Base-by-base conservation (phyloP, 805 yeast species). In the Monosporozyma siamensis region DNA sequence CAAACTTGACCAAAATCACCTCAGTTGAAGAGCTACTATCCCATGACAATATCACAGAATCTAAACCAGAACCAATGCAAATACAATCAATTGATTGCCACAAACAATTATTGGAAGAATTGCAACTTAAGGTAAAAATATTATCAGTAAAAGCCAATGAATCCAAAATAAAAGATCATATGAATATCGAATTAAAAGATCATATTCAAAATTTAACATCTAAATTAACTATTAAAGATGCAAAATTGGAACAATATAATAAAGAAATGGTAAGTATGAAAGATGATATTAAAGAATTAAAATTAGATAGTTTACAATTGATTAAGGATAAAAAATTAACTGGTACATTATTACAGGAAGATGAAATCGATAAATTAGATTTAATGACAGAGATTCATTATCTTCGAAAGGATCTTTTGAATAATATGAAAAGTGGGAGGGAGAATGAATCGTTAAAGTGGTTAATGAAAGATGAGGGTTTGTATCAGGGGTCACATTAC, bases 301-400 rank as follows among this genome's bases (percentile, higher is more conserved):
- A 32, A 18, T 32, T 32, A 18, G 23, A 32, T 12, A 32, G 35
- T 18, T 32, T 32, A 18, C 35, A 37, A 32, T 32, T 34, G 27
- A 22, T 34, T 22, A 34, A 34, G 22, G 38, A 34, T 22, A 23
- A 22, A 10, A 23, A 34, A 32, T 18, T 32, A 4, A 20, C 22
- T 32, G 23, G 35, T 18, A n/a, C 23, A 6, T 12, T 15, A 14
- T 15, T 26, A 24, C 7, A 20, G 12, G 25, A 20, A 17, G 32
- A 37, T 27, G 27, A 24, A 3, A 27, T 37, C 7, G 17, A 26
- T 27, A 27, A 37, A 27, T 6, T 37, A 8, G 29, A 26, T 17
- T 37, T 37, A n/a, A 37, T 24, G 23, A 32, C 23, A 10, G 35
- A 32, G 3, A 14, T 32, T 8, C 23, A 32, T 32, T 32, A 32